Evolutionary conservation across 345 rosid species (phyloP), one percentile per base, ranked within the genome.

Genomic region (Theobroma cacao): DNA sequence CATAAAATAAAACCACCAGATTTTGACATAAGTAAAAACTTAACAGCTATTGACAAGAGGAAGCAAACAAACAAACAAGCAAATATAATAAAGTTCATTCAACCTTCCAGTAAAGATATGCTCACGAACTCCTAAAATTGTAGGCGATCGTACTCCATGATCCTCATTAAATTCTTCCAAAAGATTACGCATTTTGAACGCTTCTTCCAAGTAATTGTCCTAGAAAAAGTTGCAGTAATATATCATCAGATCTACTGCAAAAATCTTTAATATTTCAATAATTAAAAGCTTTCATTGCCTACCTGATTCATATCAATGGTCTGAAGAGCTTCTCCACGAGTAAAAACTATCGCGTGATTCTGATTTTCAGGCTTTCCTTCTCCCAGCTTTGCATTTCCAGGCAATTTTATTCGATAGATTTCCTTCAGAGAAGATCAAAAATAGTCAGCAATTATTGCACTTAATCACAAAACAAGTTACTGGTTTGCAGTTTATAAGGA

Each of bases 281-380:
- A 43, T 52, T 52, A 11, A 26, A 71, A 15, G 30, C 74, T 58
- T 74, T 41, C 7, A 33, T 64, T 68, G 30, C 72, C 81, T 81
- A 90, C 98, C 90, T 96, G 99, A 84, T 96, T 94, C 98, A 96
- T 96, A n/a, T n/a, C n/a, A n/a, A n/a, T n/a, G n/a, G n/a, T n/a
- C n/a, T n/a, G n/a, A n/a, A n/a, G n/a, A n/a, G n/a, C n/a, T n/a
- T n/a, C n/a, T n/a, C n/a, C n/a, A n/a, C n/a, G n/a, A n/a, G n/a
- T n/a, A n/a, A n/a, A 94, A 67, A 96, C 61, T 77, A 91, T 80
- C 26, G 99, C 98, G 84, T 96, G 99, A 75, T 92, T 96, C 87
- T 96, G 99, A 82, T 96, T 90, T 84, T 91, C 99, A 31, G 99
- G 99, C 83, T 94, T 94, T 78, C 98, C 99, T 88, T 96, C 99